Conservation (phyloP, 2,329 filamentous ascomycete genomes). For the Cytospora mali region DNA sequence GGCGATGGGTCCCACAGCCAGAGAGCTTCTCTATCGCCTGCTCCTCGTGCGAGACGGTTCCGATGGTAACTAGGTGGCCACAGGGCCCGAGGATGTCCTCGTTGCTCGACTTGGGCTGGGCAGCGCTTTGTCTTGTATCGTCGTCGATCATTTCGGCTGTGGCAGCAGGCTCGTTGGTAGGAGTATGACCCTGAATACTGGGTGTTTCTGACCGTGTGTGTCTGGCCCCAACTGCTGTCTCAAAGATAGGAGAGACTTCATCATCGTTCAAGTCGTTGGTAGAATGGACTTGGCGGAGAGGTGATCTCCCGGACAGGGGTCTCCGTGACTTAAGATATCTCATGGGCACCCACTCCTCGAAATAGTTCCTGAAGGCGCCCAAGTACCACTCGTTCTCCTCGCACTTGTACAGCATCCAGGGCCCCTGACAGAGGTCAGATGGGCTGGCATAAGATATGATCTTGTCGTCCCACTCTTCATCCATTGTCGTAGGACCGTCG, state of each 20-base stretch:
- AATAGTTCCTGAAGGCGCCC: background rate
- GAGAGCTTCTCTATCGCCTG: background rate
- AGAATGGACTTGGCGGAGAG: background rate
- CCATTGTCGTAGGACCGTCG: too few relatives aligned
- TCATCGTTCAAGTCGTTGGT: background rate
- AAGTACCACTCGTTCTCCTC: background rate
- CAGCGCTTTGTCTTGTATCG: too few relatives aligned
- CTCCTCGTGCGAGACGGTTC: background rate
- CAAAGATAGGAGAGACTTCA: background rate
- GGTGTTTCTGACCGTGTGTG: too few relatives aligned
- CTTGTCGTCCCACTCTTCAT: too few relatives aligned
- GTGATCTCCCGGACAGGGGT: background rate
- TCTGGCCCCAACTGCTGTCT: background rate
- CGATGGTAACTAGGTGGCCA: background rate
- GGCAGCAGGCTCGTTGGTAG: too few relatives aligned
- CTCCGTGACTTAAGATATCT: background rate
- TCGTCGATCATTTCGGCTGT: too few relatives aligned
- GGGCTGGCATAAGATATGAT: background rate
- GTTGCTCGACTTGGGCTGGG: too few relatives aligned
- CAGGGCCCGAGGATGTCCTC: background rate
- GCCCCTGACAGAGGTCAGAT: background rate
- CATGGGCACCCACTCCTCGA: background rate
- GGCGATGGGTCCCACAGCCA: background rate
- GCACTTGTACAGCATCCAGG: background rate
- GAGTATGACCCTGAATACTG: too few relatives aligned